phyloP scores from a whole-genome alignment of 345 rosid genomes.

The Aethionema arabicum region DNA sequence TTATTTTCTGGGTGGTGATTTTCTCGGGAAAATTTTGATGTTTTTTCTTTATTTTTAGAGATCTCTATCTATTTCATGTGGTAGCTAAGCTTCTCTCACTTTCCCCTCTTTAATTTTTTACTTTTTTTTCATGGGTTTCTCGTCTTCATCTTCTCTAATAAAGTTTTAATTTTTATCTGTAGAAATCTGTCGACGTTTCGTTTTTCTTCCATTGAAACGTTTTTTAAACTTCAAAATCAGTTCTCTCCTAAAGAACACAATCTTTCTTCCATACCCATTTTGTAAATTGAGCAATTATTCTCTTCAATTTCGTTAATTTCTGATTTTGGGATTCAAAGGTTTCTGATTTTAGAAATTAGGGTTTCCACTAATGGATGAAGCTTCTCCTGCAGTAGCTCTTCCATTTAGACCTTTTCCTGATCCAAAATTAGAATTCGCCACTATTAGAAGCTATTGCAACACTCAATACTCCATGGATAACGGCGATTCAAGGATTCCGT shows the following conservation, averaged over 20 bases:
- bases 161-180: slow-evolving; percentile 21
- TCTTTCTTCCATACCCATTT: neutral
- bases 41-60: slow-evolving; percentile 27
- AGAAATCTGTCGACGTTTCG: slow-evolving; percentile 17
- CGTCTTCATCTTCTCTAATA: slow-evolving; percentile 39
- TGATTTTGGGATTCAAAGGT: slow-evolving; percentile 6
- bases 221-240: slow-evolving; percentile 5
- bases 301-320: neutral
- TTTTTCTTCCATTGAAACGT: slow-evolving; percentile 14
- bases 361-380: slow-evolving; percentile 45
- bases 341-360: neutral
- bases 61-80: slow-evolving; percentile 34
- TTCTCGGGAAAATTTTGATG: slow-evolving; percentile 15
- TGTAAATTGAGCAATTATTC: neutral
- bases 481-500: slow-evolving; percentile 26
- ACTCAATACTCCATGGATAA: neutral
- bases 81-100: slow-evolving; percentile 37
- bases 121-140: slow-evolving; percentile 35
- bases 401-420: slow-evolving; percentile 43
- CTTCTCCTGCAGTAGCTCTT: slow-evolving; percentile 44
- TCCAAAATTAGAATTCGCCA: slow-evolving; percentile 39
- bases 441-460: slow-evolving; percentile 32
- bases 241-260: neutral
- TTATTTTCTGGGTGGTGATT: slow-evolving; percentile 31
- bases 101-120: slow-evolving; percentile 8